These are phyloP conservation scores for Geotrichum bryndzae DNA, from an alignment of 1,139 yeast genomes.

Conservation along the genomic window DNA sequence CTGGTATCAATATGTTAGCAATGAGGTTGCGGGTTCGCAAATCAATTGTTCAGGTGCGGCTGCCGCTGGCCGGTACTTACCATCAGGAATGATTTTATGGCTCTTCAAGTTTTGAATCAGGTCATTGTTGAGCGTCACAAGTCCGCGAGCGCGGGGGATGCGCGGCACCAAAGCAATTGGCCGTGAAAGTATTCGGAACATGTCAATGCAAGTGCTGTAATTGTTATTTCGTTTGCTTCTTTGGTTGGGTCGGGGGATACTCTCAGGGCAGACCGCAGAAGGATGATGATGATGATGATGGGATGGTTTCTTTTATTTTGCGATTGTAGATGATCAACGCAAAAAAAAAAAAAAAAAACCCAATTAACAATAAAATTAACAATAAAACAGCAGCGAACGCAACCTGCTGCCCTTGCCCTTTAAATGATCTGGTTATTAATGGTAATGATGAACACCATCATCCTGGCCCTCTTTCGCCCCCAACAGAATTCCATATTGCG, in stretches of 20 bases:
- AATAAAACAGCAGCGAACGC: too few relatives aligned
- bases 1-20: constrained; percentile 12
- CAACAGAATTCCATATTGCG: too few relatives aligned
- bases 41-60: not conserved
- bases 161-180: not conserved
- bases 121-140: constrained; percentile 55
- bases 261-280: not conserved
- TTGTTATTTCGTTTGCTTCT: not conserved
- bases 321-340: too few relatives aligned
- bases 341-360: too few relatives aligned
- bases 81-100: constrained; percentile 61
- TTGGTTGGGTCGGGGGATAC: not conserved
- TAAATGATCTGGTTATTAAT: too few relatives aligned
- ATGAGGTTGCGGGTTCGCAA: too few relatives aligned
- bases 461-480: too few relatives aligned
- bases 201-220: not conserved
- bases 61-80: constrained; percentile 36
- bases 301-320: too few relatives aligned
- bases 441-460: too few relatives aligned
- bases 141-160: not conserved
- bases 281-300: too few relatives aligned
- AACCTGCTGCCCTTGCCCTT: too few relatives aligned
- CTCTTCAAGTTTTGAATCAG: constrained; percentile 55
- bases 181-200: not conserved
- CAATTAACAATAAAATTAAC: too few relatives aligned